Conservation (phyloP, 225 moss, liverwort and hornwort genomes). For the Sphagnum tenellum region DNA sequence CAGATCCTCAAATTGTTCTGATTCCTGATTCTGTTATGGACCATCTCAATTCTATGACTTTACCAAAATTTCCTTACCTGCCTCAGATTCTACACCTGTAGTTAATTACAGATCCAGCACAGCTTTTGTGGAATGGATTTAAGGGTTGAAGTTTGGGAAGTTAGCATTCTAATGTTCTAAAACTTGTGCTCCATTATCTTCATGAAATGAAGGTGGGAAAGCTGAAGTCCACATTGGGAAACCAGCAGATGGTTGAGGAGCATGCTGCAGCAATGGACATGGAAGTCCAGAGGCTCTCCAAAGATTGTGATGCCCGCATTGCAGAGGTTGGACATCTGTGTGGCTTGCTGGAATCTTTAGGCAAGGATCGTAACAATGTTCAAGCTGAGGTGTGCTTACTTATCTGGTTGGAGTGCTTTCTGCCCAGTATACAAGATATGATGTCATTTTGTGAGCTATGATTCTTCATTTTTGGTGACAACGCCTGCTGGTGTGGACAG, state of each 20-base stretch:
- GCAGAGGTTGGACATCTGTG: conserved; percentile 46
- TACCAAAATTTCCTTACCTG: too few relatives aligned
- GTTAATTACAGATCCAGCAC: too few relatives aligned
- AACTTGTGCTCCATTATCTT: too few relatives aligned
- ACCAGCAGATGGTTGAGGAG: conserved; percentile 60
- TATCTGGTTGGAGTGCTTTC: too few relatives aligned
- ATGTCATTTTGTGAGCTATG: too few relatives aligned
- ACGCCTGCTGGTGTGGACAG: conserved; percentile 19
- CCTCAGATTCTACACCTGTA: too few relatives aligned
- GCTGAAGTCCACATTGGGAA: conserved; percentile 44
- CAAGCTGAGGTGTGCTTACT: conserved; percentile 39
- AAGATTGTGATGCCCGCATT: conserved; percentile 34
- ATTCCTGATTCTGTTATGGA: too few relatives aligned
- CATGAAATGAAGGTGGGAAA: conserved; percentile 38
- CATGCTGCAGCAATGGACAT: conserved; percentile 45
- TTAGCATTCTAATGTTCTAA: too few relatives aligned
- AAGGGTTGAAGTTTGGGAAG: too few relatives aligned
- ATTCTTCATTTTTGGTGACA: not conserved
- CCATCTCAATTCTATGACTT: too few relatives aligned
- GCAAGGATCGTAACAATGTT: conserved; percentile 58
- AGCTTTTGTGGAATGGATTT: too few relatives aligned
- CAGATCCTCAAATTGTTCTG: not conserved
- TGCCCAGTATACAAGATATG: too few relatives aligned
- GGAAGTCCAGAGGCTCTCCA: conserved; percentile 38
- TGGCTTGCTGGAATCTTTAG: conserved; percentile 41